Evolutionary conservation across 2,329 filamentous ascomycete genomes (phyloP).

Genomic region (Cladophialophora chaetospira): DNA sequence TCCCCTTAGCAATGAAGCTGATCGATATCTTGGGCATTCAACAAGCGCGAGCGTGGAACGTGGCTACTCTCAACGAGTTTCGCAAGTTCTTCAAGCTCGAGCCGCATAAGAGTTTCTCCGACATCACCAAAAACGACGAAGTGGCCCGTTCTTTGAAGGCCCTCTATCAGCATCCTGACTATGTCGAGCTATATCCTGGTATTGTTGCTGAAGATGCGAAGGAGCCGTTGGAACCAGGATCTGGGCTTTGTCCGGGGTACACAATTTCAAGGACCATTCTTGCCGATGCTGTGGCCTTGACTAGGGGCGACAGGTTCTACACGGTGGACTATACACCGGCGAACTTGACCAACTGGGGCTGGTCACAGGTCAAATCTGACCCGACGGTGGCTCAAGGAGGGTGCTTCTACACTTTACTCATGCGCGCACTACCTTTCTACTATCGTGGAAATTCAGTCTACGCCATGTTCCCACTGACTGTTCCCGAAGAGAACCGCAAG

Average conservation of each 20-base stretch:
- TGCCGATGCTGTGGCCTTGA: constrained; percentile 50
- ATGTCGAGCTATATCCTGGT: constrained; percentile 70
- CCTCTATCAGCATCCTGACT: constrained; percentile 65
- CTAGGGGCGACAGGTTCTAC: constrained; percentile 51
- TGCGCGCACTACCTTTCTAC: constrained; percentile 53
- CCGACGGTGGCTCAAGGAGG: constrained; percentile 51
- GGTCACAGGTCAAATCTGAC: constrained; percentile 42
- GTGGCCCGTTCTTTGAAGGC: constrained; percentile 59
- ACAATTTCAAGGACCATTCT: constrained; percentile 48
- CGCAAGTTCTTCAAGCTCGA: constrained; percentile 64
- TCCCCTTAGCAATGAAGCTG: constrained; percentile 70
- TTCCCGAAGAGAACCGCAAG: constrained; percentile 50
- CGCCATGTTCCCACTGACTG: constrained; percentile 53
- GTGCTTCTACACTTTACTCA: constrained; percentile 55
- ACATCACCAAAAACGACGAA: constrained; percentile 61
- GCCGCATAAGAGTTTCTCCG: constrained; percentile 58
- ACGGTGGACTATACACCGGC: constrained; percentile 49
- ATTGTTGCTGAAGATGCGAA: constrained; percentile 53
- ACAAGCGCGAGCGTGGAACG: constrained; percentile 69
- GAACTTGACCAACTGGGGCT: constrained; percentile 51
- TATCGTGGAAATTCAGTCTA: constrained; percentile 53
- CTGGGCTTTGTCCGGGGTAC: constrained; percentile 43
- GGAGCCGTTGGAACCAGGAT: constrained; percentile 41
- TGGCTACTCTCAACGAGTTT: constrained; percentile 55
- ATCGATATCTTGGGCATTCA: constrained; percentile 80